Evolutionary conservation across 371 early-diverging fungal species (phyloP).

Genomic region (Haplosporangium sp.): DNA sequence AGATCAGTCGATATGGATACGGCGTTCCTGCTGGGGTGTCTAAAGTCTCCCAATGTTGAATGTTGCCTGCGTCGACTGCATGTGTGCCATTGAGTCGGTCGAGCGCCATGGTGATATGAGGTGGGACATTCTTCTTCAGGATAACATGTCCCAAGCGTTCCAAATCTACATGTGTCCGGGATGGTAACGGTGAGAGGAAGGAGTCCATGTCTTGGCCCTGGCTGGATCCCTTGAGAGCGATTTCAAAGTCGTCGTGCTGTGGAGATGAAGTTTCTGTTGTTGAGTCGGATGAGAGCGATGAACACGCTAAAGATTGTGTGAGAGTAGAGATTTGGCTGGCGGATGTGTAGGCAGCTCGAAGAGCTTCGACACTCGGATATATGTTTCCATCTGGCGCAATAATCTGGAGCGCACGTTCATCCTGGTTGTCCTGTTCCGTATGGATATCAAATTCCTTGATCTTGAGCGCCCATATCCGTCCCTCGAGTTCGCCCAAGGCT

Average conservation of each 20-base stretch:
- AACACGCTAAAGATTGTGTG: not conserved
- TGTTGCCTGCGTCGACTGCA: conserved; percentile 25
- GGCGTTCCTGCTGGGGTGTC: not conserved
- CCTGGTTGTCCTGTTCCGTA: conserved; percentile 1
- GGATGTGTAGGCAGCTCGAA: conserved; percentile 9
- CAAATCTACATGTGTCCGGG: conserved; percentile 14
- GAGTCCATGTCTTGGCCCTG: too few relatives aligned
- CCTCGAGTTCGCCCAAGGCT: conserved; percentile 26
- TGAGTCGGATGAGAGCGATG: not conserved
- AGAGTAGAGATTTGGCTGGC: not conserved
- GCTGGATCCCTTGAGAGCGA: too few relatives aligned
- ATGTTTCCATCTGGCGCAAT: conserved; percentile 33
- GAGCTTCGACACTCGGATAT: conserved; percentile 16
- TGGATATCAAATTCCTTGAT: conserved; percentile 36
- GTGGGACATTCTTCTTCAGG: conserved; percentile 1
- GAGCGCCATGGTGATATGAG: conserved; percentile 44
- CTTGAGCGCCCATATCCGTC: conserved; percentile 41
- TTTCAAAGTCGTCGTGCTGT: too few relatives aligned
- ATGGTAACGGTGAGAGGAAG: not conserved
- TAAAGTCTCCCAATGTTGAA: conserved; percentile 25
- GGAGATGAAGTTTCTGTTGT: too few relatives aligned
- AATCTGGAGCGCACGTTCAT: conserved; percentile 11
- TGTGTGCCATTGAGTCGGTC: conserved; percentile 40
- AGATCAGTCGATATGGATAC: conserved; percentile 16
- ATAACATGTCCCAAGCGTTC: conserved; percentile 24